Conservation (phyloP, 1,284 basidiomycete genomes). For the Moesziomyces sp. region DNA sequence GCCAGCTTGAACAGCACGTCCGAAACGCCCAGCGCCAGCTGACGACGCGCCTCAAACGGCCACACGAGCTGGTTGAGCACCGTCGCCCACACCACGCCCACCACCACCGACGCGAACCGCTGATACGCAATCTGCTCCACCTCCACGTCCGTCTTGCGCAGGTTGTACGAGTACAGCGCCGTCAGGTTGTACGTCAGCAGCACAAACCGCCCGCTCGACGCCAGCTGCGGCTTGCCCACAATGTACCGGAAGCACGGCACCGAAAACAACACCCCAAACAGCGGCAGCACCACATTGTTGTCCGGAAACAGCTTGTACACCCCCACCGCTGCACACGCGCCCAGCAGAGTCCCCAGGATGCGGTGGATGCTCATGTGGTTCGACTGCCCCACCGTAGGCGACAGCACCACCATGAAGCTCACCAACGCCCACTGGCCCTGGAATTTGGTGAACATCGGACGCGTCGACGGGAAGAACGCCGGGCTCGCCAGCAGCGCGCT, state of each 20-base stretch:
- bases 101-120: constrained; percentile 82
- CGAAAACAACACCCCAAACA: constrained; percentile 89
- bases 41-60: constrained; percentile 90
- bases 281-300: constrained; percentile 78
- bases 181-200: constrained; percentile 81
- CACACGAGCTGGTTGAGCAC: constrained; percentile 90
- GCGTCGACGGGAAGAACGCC: constrained; percentile 82
- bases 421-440: constrained; percentile 95
- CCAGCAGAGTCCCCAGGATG: constrained; percentile 70
- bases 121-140: constrained; percentile 80
- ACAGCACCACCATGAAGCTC: constrained; percentile 74
- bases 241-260: constrained; percentile 94
- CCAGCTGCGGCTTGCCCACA: constrained; percentile 72
- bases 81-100: constrained; percentile 88
- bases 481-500: constrained; percentile 83
- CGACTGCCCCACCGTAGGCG: constrained; percentile 62
- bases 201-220: constrained; percentile 61
- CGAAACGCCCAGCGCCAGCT: constrained; percentile 83
- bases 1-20: constrained; percentile 71
- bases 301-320: constrained; percentile 79
- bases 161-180: constrained; percentile 78
- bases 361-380: constrained; percentile 64
- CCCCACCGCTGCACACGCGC: constrained; percentile 79
- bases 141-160: constrained; percentile 77
- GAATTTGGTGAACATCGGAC: constrained; percentile 81